phyloP scores from a whole-genome alignment of 73 alveolate genomes.

The Paramecium octaurelia region DNA sequence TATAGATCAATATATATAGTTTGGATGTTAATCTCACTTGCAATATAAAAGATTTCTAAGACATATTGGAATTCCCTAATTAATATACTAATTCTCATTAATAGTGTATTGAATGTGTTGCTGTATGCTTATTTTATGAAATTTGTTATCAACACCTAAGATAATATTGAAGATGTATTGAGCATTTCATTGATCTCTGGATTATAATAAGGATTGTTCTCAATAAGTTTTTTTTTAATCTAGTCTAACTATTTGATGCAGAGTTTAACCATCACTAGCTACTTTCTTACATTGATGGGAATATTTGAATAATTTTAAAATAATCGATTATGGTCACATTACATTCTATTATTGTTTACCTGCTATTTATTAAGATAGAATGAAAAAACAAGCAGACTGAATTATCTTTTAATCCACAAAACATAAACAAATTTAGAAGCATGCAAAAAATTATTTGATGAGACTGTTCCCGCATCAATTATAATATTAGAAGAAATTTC shows the following conservation, averaged over 20 bases:
- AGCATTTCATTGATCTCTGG: background rate
- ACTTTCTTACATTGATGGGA: conserved; percentile 15
- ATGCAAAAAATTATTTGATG: conserved; percentile 17
- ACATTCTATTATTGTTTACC: background rate
- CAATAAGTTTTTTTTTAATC: background rate
- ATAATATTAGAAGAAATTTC: conserved; percentile 5
- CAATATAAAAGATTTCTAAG: background rate
- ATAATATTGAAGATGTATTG: background rate
- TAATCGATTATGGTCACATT: conserved; percentile 22
- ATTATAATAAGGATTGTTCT: conserved; percentile 1
- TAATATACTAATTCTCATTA: background rate
- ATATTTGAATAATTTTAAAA: background rate
- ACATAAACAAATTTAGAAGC: background rate
- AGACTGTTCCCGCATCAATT: conserved; percentile 25
- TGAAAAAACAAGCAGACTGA: background rate
- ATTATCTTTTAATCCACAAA: background rate
- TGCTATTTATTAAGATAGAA: background rate
- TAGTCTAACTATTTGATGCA: conserved; percentile 1
- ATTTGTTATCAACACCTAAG: background rate
- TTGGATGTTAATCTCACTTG: background rate
- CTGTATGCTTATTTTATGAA: background rate
- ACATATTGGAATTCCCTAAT: background rate
- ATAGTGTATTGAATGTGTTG: background rate
- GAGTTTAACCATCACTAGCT: background rate
- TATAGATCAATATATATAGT: background rate